Evolutionary conservation across 2,329 filamentous ascomycete genomes (phyloP).

Genomic region (Diplodia sapinea): DNA sequence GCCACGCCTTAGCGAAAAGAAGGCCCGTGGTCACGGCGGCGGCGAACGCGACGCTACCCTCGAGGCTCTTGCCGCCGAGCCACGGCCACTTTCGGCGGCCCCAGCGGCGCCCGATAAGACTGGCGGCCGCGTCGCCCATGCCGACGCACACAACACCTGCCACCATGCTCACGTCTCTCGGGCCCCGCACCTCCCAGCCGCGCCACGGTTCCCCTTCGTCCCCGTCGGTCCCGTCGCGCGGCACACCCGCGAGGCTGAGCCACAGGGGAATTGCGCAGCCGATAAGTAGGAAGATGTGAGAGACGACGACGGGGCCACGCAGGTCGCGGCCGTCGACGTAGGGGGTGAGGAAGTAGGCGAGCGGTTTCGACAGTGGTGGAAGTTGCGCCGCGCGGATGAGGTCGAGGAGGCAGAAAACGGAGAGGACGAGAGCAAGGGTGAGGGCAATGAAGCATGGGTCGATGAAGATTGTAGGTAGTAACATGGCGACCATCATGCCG

Average conservation of each 20-base stretch:
- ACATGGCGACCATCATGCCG: slow-evolving; percentile 97
- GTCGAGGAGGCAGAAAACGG: slow-evolving; percentile 86
- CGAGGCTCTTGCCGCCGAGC: slow-evolving; percentile 94
- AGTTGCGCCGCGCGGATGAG: slow-evolving; percentile 89
- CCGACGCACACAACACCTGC: slow-evolving; percentile 93
- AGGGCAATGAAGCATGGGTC: slow-evolving; percentile 85
- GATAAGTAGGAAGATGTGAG: slow-evolving; percentile 92
- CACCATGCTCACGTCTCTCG: slow-evolving; percentile 85
- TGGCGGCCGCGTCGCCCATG: slow-evolving; percentile 91
- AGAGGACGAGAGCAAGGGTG: slow-evolving; percentile 78
- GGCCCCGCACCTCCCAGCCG: slow-evolving; percentile 72
- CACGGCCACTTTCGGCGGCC: slow-evolving; percentile 92
- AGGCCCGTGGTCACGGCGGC: slow-evolving; percentile 78
- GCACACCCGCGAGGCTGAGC: slow-evolving; percentile 77
- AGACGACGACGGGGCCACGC: slow-evolving; percentile 90
- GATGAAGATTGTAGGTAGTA: slow-evolving; percentile 83
- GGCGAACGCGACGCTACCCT: slow-evolving; percentile 83
- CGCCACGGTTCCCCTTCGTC: slow-evolving; percentile 60
- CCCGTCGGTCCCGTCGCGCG: slow-evolving; percentile 58
- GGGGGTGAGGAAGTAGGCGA: slow-evolving; percentile 85
- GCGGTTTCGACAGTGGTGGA: slow-evolving; percentile 82
- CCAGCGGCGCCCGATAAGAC: slow-evolving; percentile 83
- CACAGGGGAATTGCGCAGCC: slow-evolving; percentile 95
- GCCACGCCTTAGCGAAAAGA: slow-evolving; percentile 72
- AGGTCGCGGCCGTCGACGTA: slow-evolving; percentile 95